Conservation (phyloP, 768 basidiomycete species). For the Lactarius indigo region DNA sequence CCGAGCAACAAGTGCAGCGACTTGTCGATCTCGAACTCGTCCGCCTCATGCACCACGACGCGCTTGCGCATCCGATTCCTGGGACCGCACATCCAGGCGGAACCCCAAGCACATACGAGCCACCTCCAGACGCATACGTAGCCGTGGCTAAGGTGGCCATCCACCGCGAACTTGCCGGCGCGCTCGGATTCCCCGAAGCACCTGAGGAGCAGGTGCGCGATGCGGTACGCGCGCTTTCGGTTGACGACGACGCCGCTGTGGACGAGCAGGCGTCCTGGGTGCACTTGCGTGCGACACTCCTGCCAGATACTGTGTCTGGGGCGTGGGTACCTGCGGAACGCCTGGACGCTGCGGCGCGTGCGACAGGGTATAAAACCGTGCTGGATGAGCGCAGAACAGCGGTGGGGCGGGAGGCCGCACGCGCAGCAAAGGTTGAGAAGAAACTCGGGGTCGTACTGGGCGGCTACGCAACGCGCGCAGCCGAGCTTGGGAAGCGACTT, state of each 20-base stretch:
- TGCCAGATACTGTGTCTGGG: constrained; percentile 52
- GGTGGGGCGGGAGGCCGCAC: constrained; percentile 79
- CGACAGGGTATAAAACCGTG: constrained; percentile 59
- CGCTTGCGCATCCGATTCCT: constrained; percentile 81
- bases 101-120: constrained; percentile 60
- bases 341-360: constrained; percentile 57
- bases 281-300: constrained; percentile 54
- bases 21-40: constrained; percentile 78
- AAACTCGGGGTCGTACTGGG: constrained; percentile 82
- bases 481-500: constrained; percentile 59
- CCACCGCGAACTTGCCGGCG: constrained; percentile 72
- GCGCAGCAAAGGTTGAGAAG: constrained; percentile 85
- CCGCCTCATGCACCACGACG: constrained; percentile 79
- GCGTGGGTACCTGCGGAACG: constrained; percentile 64
- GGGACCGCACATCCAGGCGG: constrained; percentile 79
- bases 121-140: constrained; percentile 76
- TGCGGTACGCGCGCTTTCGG: constrained; percentile 59
- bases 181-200: constrained; percentile 84
- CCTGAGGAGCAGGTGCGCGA: constrained; percentile 74
- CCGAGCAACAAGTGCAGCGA: constrained; percentile 38
- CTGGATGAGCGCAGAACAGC: constrained; percentile 60
- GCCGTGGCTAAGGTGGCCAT: constrained; percentile 65
- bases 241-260: constrained; percentile 49
- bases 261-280: constrained; percentile 72
- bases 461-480: constrained; percentile 82